Base-by-base conservation (phyloP, 805 yeast species). In the Scheffersomyces ergatensis region DNA sequence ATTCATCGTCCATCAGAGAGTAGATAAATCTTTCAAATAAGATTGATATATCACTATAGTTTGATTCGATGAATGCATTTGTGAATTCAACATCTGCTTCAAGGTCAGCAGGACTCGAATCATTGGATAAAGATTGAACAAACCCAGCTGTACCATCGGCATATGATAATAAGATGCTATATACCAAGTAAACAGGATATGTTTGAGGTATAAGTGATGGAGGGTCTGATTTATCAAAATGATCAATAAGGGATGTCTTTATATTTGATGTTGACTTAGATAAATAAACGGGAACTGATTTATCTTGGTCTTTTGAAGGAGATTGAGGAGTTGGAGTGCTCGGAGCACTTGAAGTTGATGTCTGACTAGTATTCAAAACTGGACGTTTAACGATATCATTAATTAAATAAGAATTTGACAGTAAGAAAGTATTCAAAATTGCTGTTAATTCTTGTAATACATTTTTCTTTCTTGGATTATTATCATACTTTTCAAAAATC, bases 201-300 rank as follows among this genome's bases (percentile, higher is more conserved):
- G 83, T 74, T 5, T 67, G 68, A 2, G 93, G 86, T 12, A 65
- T 47, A 2, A 74, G 64, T 1, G 68, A 53, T 0, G 97, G 97
- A 0, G 96, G 82, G 20, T 86, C 95, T 0, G 67, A 50, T 53
- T 89, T 89, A 55, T 92, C 98, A 18, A 93, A 70, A 39, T 83
- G 76, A 41, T 92, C 97, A 23, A 90, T 68, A 42, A 80, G 74
- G 12, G 80, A 65, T 0, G 82, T 69, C 48, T 80, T 77, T 35
- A 76, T 60, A 2, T 67, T 54, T 0, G 86, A 76, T 9, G 57
- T 58, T 3, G 65, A 60, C 13, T 60, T 55, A 0, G 81, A 70
- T 21, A 82, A 61, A 26, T 47, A 42, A 17, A 37, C 18, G 11
- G 38, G 34, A 7, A 9, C 6, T 21, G 24, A 21, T 21, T 21